Evolutionary conservation across 2,329 filamentous ascomycete species (phyloP), one percentile per base, ranked within the genome.

Genomic region (Fragosphaeria purpurea): DNA sequence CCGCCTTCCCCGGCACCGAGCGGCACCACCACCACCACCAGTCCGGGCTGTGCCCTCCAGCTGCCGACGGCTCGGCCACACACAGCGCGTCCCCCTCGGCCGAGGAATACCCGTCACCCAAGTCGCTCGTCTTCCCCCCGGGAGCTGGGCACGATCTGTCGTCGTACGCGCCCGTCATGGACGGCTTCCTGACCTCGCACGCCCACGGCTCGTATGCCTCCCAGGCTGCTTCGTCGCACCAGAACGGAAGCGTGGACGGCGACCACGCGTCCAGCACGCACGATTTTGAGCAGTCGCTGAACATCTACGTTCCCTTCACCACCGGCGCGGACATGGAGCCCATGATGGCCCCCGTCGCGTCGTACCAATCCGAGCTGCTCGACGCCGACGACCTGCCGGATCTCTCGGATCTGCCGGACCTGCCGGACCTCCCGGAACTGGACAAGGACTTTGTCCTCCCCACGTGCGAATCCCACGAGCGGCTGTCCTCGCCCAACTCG

Each of bases 401-500:
- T 37, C 57, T 49, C 22, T 50, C 57, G 2, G 53, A 56, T n/a
- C 47, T 57, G n/a, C 13, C 55, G n/a, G 41, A 43, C 10, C 37
- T 50, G 6, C 51, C 49, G 4, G 37, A 50, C n/a, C 39, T 45
- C 7, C 31, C 46, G 9, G 46, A 49, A 13, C 46, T 53, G 10
- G 47, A 44, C 47, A 30, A 47, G 11, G 55, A 52, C 22, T 37
- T 46, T 40, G 47, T 43, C 7, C 6, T 47, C 35, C 34, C 53
- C 30, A 39, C 44, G 34, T 53, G 44, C 41, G 53, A 55, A 37
- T 22, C 22, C 22, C 22, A 22, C 22, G 22, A 56, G 6, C 62
- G 62, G 33, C 53, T 57, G 7, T 57, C 65, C 7, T 67, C 67
- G 1, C 64, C 64, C 4, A 53, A 55, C 10, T 64, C 63, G 6